phyloP scores from a whole-genome alignment of 2,329 filamentous ascomycete genomes.

The Cytospora schulzeri region DNA sequence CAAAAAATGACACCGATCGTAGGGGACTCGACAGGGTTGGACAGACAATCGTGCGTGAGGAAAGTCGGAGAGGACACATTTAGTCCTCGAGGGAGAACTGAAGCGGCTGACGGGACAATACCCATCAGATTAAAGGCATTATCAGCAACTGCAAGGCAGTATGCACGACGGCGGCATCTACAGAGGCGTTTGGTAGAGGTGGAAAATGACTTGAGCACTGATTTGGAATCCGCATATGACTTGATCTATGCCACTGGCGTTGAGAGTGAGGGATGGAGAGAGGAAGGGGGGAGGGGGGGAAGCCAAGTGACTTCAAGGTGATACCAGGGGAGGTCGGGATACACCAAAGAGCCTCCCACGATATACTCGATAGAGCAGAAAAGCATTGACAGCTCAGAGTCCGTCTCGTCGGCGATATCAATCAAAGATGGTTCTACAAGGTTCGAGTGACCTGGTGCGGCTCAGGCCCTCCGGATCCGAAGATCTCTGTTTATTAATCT shows the following conservation, averaged over 20 bases:
- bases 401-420: not conserved
- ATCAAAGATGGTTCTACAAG: constrained; percentile 4
- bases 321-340: constrained; percentile 24
- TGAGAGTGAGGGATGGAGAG: constrained; percentile 11
- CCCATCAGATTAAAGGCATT: not conserved
- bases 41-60: not conserved
- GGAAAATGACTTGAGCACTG: constrained; percentile 18
- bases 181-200: constrained; percentile 20
- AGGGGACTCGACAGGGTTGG: not conserved
- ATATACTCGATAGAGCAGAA: constrained; percentile 15
- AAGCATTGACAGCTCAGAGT: not conserved
- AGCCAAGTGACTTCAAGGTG: constrained; percentile 14
- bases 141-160: constrained; percentile 8
- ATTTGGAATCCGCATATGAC: constrained; percentile 18
- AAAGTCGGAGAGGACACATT: not conserved
- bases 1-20: not conserved
- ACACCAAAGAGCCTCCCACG: not conserved
- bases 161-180: constrained; percentile 21
- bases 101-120: not conserved
- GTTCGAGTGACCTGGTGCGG: not conserved
- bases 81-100: not conserved
- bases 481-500: not conserved
- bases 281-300: not conserved
- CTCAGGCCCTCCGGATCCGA: not conserved
- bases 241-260: constrained; percentile 21